Base-by-base conservation (phyloP, 2,329 filamentous ascomycete species). In the Claviceps quebecensis region DNA sequence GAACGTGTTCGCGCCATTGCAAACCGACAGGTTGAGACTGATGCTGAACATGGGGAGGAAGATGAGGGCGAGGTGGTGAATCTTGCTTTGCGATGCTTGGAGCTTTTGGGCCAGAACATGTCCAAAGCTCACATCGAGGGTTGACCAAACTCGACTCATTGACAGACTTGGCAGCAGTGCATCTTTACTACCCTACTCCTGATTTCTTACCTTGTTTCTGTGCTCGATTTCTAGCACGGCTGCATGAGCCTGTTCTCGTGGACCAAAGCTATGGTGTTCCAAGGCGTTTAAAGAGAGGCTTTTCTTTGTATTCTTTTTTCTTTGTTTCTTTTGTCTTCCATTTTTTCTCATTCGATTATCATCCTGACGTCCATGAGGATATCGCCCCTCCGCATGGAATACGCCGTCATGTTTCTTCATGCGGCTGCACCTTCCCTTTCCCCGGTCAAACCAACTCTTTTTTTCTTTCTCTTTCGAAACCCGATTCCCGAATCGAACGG, bases 11-110 rank as follows among this genome's bases (percentile, higher is more conserved):
- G 86, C 66, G 80, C 81, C 56, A 97, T 98, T 63, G 87, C 89
- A 19, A 90, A 94, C 63, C 87, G 86, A 63, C 87, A 86, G 59
- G 78, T 95, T 56, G 89, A 95, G 61, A 85, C 86, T 0, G 89
- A 95, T 53, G 86, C 89, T 57, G 87, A 90, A 58, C 84, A 84
- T 56, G 87, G 85, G 47, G 89, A 95, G 60, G 89, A 95, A 54
- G 90, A 93, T 45, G 90, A 96, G 66, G 87, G 85, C 52, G 91
- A 97, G 66, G 90, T 96, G 45, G 87, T 96, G 56, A 89, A 83
- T 58, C 78, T 98, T 59, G 91, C 93, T 23, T 86, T 91, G 62
- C 80, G 89, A 59, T 97, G 89, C 65, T 75, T 96, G 41, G 91
- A 96, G 67, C 76, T 95, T 3, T 72, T 95, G 37, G 87, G 86